phyloP scores from a whole-genome alignment of 495 filamentous ascomycete genomes.

The Talaromyces nanjingensis region DNA sequence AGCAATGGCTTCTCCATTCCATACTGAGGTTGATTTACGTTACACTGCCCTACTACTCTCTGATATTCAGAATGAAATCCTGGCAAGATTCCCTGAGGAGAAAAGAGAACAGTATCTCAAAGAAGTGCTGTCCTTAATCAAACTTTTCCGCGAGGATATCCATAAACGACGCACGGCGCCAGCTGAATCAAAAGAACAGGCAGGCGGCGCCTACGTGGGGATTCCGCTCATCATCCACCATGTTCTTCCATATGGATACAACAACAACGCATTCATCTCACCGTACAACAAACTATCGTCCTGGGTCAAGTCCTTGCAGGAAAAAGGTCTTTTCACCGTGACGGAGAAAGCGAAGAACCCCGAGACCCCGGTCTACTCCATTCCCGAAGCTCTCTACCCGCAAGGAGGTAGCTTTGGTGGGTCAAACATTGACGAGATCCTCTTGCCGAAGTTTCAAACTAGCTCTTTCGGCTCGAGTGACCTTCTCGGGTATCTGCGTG shows the following conservation, averaged over 20 bases:
- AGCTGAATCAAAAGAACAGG: neutral
- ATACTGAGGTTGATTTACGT: slow-evolving; percentile 3
- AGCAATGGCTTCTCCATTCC: slow-evolving; percentile 1
- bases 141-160: slow-evolving; percentile 1
- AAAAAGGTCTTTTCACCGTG: slow-evolving; percentile 5
- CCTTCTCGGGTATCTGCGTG: slow-evolving; percentile 3
- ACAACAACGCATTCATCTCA: slow-evolving; percentile 5
- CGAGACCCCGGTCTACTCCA: neutral
- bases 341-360: slow-evolving; percentile 4
- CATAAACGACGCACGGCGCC: neutral
- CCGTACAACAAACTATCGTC: slow-evolving; percentile 5
- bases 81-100: neutral
- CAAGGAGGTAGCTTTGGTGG: slow-evolving; percentile 2
- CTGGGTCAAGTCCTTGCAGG: slow-evolving; percentile 2
- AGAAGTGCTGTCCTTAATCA: neutral
- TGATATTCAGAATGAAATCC: slow-evolving; percentile 1
- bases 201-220: neutral
- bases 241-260: slow-evolving; percentile 4
- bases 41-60: slow-evolving; percentile 4
- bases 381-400: slow-evolving; percentile 4
- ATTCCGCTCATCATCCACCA: slow-evolving; percentile 6
- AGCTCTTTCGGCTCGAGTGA: slow-evolving; percentile 8
- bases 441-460: slow-evolving; percentile 7
- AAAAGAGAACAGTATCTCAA: neutral
- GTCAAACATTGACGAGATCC: slow-evolving; percentile 1